Evolutionary conservation across 768 basidiomycete species (phyloP), one percentile per base, ranked within the genome.

Genomic region (Termitomyces sp.): DNA sequence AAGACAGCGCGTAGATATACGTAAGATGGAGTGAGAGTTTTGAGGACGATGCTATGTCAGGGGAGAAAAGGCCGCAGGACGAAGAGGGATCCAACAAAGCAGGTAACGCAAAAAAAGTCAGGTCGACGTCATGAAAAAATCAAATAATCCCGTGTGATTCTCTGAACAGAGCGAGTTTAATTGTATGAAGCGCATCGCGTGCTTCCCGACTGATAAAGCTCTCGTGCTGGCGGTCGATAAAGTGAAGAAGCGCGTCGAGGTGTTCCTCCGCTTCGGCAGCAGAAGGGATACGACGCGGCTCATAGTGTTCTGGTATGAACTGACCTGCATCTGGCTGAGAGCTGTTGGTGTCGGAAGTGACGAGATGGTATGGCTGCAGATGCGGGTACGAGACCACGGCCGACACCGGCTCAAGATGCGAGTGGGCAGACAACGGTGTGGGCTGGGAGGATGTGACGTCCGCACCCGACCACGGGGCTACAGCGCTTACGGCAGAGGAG

Each of bases 231-330:
- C 66, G 65, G 66, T 86, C 81, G 60, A 86, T 67, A 59, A 79
- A 88, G 13, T 71, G 44, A 60, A 87, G 75, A 56, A 88, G 72
- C 61, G 73, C 81, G 66, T 82, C 77, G 53, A 87, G 68, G 26
- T 83, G 79, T 10, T 77, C 76, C 50, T 86, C 81, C 2, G 80
- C 85, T 50, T 84, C 80, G 0, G 69, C 65, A n/a, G 78, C 65
- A 49, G 78, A 74, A 20, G 81, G 77, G 30, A 71, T 64, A 22
- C 50, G 51, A 13, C 37, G 52, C 3, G 43, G 32, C 6, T 9
- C 33, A 44, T 45, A 57, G 20, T 46, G 36, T 22, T 36, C 42
- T 37, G 48, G 55, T 30, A 37, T 36, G 36, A 39, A 37, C 0
- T 20, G 34, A 9, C 5, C 33, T 14, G 24, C 16, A 24, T 37